Conservation (phyloP, 2,329 filamentous ascomycete genomes). For the Diaporthe citriasiana region DNA sequence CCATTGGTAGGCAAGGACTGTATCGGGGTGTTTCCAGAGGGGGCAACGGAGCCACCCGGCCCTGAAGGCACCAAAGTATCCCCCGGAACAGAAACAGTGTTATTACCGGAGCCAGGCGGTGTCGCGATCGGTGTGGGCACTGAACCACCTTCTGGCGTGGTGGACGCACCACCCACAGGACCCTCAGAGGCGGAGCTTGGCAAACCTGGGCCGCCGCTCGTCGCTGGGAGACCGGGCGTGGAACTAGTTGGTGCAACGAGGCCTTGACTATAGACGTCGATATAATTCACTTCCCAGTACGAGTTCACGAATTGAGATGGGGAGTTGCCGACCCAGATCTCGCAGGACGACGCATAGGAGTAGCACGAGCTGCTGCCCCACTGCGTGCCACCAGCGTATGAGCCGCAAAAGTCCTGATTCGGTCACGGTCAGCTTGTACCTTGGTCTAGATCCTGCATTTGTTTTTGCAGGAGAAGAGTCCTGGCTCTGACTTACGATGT, state of each 20-base stretch:
- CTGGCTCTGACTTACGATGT: constrained; percentile 63
- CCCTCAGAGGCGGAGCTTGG: not conserved
- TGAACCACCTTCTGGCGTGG: too few relatives aligned
- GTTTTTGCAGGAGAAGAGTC: not conserved
- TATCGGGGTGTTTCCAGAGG: not conserved
- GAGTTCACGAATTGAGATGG: constrained; percentile 57
- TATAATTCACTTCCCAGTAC: constrained; percentile 69
- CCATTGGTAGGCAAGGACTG: not conserved
- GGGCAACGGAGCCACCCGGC: not conserved
- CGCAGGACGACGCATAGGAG: constrained; percentile 59
- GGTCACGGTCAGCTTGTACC: constrained; percentile 13
- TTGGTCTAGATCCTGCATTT: not conserved
- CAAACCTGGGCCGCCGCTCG: not conserved
- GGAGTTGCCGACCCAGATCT: constrained; percentile 61
- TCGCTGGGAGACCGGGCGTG: constrained; percentile 1
- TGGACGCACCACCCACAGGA: too few relatives aligned
- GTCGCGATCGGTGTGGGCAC: constrained; percentile 1
- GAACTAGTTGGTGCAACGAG: not conserved
- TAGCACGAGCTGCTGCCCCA: constrained; percentile 60
- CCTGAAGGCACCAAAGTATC: not conserved
- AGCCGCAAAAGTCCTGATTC: constrained; percentile 78
- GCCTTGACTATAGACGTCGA: constrained; percentile 59
- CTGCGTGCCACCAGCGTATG: constrained; percentile 71
- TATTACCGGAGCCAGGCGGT: not conserved
- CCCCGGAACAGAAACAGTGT: not conserved